phyloP scores from a whole-genome alignment of 192 early-diverging fungal species.

The Glomus cerebriforme region DNA sequence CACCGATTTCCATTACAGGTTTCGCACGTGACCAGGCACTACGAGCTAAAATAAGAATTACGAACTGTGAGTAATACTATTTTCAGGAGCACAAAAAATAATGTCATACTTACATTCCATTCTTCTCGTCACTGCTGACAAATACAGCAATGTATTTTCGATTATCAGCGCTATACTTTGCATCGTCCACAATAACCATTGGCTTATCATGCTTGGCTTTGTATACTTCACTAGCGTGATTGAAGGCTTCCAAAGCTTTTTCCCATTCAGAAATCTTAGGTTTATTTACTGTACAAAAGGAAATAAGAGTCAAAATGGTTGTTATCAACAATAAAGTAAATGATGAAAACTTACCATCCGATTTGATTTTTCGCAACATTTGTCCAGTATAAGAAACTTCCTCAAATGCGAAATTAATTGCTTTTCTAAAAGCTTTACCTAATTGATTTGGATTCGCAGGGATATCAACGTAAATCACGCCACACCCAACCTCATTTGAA shows the following conservation, averaged over 20 bases:
- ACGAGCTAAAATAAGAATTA: too few relatives aligned
- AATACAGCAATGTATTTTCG: too few relatives aligned
- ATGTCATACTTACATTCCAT: conserved; percentile 27
- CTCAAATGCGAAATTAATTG: conserved; percentile 22
- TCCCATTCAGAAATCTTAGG: background rate
- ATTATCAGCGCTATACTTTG: conserved; percentile 24
- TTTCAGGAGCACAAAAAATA: conserved; percentile 15
- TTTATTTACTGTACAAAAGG: background rate
- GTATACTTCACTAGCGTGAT: background rate
- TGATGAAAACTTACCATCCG: conserved; percentile 6
- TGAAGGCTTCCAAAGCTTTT: conserved; percentile 18
- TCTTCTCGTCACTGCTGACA: conserved; percentile 29
- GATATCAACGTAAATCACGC: conserved; percentile 30
- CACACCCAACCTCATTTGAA: too few relatives aligned
- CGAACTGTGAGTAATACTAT: conserved; percentile 6
- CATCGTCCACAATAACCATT: too few relatives aligned
- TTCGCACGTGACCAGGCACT: conserved; percentile 23
- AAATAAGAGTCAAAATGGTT: conserved; percentile 4
- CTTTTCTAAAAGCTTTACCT: too few relatives aligned
- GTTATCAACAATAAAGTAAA: conserved; percentile 14
- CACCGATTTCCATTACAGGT: conserved; percentile 11
- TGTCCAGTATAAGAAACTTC: conserved; percentile 13
- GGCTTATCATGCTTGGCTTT: too few relatives aligned
- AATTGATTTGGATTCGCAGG: conserved; percentile 1
- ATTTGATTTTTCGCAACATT: conserved; percentile 4